Evolutionary conservation across 2,329 filamentous ascomycete genomes (phyloP).

Genomic region (Penicillium rolfsii): DNA sequence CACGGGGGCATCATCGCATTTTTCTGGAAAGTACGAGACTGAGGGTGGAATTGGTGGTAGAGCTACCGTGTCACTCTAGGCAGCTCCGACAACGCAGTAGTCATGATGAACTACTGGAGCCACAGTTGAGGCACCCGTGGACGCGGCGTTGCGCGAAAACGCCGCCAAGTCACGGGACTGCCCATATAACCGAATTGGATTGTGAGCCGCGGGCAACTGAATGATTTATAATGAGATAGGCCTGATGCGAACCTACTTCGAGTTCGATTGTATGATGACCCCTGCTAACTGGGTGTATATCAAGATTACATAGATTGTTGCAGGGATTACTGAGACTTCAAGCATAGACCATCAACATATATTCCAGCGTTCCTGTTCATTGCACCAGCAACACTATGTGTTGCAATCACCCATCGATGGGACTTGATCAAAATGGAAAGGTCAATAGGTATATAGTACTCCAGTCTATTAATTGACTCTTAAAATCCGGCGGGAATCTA

Average conservation of each 20-base stretch:
- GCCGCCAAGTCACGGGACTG: constrained; percentile 42
- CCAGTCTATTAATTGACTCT: too few relatives aligned
- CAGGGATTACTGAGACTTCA: too few relatives aligned
- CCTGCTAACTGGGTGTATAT: too few relatives aligned
- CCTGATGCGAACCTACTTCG: background rate
- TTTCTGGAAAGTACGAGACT: constrained; percentile 15
- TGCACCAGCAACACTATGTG: too few relatives aligned
- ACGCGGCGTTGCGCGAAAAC: constrained; percentile 35
- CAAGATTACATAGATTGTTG: too few relatives aligned
- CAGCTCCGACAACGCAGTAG: constrained; percentile 6
- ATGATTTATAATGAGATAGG: too few relatives aligned
- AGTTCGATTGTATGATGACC: background rate
- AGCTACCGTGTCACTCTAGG: constrained; percentile 4
- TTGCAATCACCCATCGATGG: too few relatives aligned
- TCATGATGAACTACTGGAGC: constrained; percentile 15
- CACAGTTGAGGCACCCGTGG: constrained; percentile 24
- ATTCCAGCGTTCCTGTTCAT: too few relatives aligned
- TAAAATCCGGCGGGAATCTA: too few relatives aligned
- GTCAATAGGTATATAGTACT: too few relatives aligned
- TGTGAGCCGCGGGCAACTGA: background rate
- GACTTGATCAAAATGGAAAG: too few relatives aligned
- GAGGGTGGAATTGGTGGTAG: background rate
- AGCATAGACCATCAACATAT: too few relatives aligned
- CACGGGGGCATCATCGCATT: constrained; percentile 21
- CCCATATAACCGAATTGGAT: constrained; percentile 27